Conservation (phyloP, 2,329 filamentous ascomycete genomes). For the Alternaria longipes region DNA sequence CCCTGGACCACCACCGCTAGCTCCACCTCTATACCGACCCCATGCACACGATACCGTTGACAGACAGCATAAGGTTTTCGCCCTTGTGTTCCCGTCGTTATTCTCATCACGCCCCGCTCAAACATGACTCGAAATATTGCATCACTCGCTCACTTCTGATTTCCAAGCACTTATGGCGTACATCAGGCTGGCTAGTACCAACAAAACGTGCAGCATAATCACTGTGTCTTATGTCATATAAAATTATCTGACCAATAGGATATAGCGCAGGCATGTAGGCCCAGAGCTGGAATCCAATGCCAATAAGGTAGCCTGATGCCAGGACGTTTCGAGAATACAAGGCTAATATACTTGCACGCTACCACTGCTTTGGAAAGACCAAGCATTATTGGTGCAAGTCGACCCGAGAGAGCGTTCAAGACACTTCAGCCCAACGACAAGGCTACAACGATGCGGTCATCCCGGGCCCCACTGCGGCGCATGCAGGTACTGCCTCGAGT, state of each 20-base stretch:
- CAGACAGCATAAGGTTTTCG: not conserved
- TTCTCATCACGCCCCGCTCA: not conserved
- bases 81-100: not conserved
- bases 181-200: not conserved
- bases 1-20: not conserved
- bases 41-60: not conserved
- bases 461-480: slow-evolving; percentile 36
- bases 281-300: slow-evolving; percentile 11
- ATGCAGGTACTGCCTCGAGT: slow-evolving; percentile 16
- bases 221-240: not conserved
- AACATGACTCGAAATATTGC: not conserved
- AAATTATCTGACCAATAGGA: not conserved
- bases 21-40: not conserved
- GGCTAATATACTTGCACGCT: slow-evolving; percentile 36
- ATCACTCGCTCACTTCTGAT: not conserved
- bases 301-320: slow-evolving; percentile 15
- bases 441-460: slow-evolving; percentile 31
- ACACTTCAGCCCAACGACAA: slow-evolving; percentile 30
- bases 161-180: not conserved
- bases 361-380: slow-evolving; percentile 18
- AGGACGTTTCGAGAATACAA: slow-evolving; percentile 26
- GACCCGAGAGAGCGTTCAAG: slow-evolving; percentile 5
- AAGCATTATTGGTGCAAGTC: slow-evolving; percentile 11
- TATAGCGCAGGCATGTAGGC: not conserved
- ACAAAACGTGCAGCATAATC: not conserved